phyloP scores from a whole-genome alignment of 805 yeast genomes.

The Candida gorgasii region DNA sequence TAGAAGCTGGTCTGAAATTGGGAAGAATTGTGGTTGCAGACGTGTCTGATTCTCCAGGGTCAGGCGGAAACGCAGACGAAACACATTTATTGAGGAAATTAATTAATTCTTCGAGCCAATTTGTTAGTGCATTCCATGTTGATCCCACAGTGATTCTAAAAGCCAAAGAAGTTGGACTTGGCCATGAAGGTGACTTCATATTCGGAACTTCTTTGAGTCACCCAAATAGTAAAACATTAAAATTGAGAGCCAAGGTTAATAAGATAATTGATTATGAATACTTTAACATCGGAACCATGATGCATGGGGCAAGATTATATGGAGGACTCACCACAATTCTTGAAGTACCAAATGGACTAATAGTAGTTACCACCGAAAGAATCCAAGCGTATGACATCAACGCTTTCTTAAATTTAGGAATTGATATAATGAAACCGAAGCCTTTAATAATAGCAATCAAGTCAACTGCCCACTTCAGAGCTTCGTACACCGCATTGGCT shows the following conservation, averaged over 20 bases:
- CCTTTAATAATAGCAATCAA: conserved; percentile 7
- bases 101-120: neutral
- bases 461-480: conserved; percentile 9
- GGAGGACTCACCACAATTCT: conserved; percentile 4
- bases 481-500: conserved; percentile 8
- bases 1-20: neutral
- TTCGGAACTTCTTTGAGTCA: neutral
- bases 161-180: neutral
- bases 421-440: conserved; percentile 3
- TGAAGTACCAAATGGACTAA: neutral
- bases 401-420: conserved; percentile 3
- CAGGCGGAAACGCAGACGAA: conserved; percentile 8
- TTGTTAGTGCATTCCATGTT: conserved; percentile 7
- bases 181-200: neutral
- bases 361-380: conserved; percentile 7
- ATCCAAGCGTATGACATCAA: conserved; percentile 11
- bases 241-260: neutral
- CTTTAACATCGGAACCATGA: conserved; percentile 3
- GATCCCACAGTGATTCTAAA: conserved; percentile 1
- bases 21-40: conserved; percentile 8
- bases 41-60: conserved; percentile 5
- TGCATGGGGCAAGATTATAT: conserved; percentile 4
- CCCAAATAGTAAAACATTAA: neutral
- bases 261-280: neutral
- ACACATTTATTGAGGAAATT: neutral